Base-by-base conservation (phyloP, 495 filamentous ascomycete genomes). In the Aspergillus baeticus region DNA sequence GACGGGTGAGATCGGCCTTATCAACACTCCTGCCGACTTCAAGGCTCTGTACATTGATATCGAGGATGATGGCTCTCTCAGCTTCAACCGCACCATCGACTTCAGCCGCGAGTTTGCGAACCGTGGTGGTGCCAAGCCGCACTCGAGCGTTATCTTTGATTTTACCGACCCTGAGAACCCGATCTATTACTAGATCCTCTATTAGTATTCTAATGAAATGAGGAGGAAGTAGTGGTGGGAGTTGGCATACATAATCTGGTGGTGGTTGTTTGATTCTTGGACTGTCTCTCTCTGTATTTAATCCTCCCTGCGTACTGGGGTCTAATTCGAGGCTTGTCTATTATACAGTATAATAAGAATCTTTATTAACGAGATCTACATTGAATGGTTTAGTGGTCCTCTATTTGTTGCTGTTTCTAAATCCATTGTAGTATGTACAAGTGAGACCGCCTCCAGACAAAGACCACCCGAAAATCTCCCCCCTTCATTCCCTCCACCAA, bases 21-120 rank as follows among this genome's bases (percentile, higher is more conserved):
- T 87, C 54, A 87, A 87, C 57, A 85, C 82, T 0, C 81, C 81
- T 0, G 82, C 78, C 39, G 83, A 86, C 63, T 85, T 74, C 77
- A 84, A 82, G 73, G 82, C 76, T 6, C 77, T 80, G 54, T 85
- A 84, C 64, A 80, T 87, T 55, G 81, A 85, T 52, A 77, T 85
- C 48, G 68, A 75, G 10, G 62, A 72, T 15, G 75, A 84, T 60
- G 82, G 84, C 1, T 73, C 72, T 35, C 58, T 87, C 37, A 63
- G 58, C 58, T 87, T 84, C 63, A 84, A 85, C 67, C 72, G 82
- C 10, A 74, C 69, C 43, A 84, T 86, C 58, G 77, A 86, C 59
- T 85, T 86, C 58, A 71, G 62, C 52, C 64, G 68, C 47, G 71
- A 76, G 49, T 86, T 81, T 57, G 64, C 75, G 5, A 71, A 79